A percentile compares a stretch with the other conserved stretches of the same genome.
Conservation (phyloP, 371 early-diverging fungal genomes). For the Thermomucor indicae-seudaticae region DNA sequence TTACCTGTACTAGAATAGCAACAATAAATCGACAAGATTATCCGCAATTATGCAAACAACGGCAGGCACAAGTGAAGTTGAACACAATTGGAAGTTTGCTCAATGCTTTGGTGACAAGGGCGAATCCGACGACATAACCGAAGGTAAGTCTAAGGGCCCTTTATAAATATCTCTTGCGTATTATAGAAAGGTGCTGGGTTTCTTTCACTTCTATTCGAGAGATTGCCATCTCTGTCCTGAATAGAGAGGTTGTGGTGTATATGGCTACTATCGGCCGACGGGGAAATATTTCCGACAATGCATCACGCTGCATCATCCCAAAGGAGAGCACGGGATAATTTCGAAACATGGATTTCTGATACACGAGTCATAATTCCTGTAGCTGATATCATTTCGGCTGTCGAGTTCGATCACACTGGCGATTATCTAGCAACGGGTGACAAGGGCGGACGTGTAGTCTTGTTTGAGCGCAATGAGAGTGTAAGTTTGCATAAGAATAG, state of each 20-base stretch:
- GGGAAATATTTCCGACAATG: no score
- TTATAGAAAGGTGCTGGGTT: no score
- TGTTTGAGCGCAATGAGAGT: constrained; percentile 85
- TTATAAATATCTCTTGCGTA: no score
- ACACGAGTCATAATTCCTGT: constrained; percentile 2
- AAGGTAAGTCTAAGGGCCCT: constrained; percentile 79
- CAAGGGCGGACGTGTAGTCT: constrained; percentile 87
- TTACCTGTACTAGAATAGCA: no score
- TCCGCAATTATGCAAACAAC: constrained; percentile 6
- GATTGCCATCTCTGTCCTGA: no score
- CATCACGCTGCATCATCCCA: no score
- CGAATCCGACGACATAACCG: constrained; percentile 95
- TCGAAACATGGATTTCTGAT: no score
- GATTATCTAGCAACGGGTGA: constrained; percentile 92
- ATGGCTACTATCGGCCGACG: no score
- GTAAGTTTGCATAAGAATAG: constrained; percentile 43
- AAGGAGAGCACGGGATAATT: no score
- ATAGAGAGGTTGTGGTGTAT: no score
- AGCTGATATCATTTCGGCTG: constrained; percentile 95
- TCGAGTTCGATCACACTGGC: constrained; percentile 92
- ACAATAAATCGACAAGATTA: no score
- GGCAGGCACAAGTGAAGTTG: constrained; percentile 3
- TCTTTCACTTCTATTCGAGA: no score
- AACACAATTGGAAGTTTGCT: constrained; percentile 84
- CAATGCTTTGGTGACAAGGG: constrained; percentile 99